Evolutionary conservation across 2,329 filamentous ascomycete species (phyloP).

Genomic region (Periconia digitata): DNA sequence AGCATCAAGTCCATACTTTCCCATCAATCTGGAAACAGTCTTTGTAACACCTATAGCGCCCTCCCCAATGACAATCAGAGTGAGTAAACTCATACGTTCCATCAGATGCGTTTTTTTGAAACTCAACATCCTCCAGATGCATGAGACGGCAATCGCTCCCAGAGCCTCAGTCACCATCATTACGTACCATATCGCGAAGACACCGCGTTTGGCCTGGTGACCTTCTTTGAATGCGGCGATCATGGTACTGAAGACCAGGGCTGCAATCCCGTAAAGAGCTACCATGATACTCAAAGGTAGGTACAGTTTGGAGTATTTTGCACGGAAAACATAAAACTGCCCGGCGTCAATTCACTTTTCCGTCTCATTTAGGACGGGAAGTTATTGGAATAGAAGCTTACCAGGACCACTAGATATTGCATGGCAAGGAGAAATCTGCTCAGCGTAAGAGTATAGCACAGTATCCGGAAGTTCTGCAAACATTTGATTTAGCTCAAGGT

Average conservation of each 20-base stretch:
- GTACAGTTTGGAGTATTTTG: conserved; percentile 35
- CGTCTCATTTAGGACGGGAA: neutral
- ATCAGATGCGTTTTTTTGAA: conserved; percentile 65
- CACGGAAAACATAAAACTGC: conserved; percentile 32
- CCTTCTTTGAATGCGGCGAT: conserved; percentile 33
- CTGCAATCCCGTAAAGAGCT: conserved; percentile 27
- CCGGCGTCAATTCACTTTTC: neutral
- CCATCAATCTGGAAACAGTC: conserved; percentile 49
- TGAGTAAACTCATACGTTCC: conserved; percentile 64
- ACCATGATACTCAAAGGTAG: conserved; percentile 36
- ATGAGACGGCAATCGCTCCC: conserved; percentile 56
- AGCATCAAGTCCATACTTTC: conserved; percentile 36
- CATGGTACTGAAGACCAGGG: conserved; percentile 36
- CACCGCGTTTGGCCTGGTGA: conserved; percentile 11
- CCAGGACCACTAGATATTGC: conserved; percentile 38
- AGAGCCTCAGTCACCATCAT: conserved; percentile 57
- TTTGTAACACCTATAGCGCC: conserved; percentile 64
- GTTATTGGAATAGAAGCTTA: conserved; percentile 7
- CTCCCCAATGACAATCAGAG: conserved; percentile 67
- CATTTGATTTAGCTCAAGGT: too few species aligned
- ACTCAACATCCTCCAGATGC: conserved; percentile 58
- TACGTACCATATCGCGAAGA: conserved; percentile 42
- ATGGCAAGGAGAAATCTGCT: conserved; percentile 34
- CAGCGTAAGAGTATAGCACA: conserved; percentile 40
- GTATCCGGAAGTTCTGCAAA: conserved; percentile 40